Conservation (phyloP, 2,329 filamentous ascomycete genomes). For the Pestalotiopsis sp. region DNA sequence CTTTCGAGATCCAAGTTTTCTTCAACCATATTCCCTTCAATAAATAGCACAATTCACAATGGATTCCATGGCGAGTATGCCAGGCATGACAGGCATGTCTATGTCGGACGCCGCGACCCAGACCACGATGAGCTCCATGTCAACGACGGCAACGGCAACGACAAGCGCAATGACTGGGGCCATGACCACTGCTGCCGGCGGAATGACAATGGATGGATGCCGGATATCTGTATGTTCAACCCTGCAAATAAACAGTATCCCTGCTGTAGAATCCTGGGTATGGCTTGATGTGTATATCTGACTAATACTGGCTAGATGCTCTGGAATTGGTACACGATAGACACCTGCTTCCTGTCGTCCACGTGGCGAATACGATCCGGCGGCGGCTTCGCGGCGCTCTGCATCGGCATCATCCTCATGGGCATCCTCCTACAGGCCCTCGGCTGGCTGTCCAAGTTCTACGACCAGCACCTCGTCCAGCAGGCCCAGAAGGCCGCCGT, state of each 20-base stretch:
- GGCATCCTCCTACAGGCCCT: conserved; percentile 73
- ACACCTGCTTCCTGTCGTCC: conserved; percentile 70
- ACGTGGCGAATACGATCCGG: conserved; percentile 71
- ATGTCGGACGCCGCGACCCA: conserved; percentile 8
- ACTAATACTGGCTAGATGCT: conserved; percentile 60
- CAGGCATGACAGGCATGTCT: conserved; percentile 10
- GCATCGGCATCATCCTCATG: conserved; percentile 77
- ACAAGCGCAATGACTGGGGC: neutral
- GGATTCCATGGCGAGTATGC: conserved; percentile 9
- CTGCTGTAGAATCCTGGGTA: neutral
- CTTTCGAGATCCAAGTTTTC: neutral
- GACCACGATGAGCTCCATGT: neutral
- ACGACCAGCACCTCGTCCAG: conserved; percentile 66
- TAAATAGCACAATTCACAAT: neutral
- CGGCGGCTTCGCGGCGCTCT: conserved; percentile 78
- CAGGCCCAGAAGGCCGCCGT: conserved; percentile 32
- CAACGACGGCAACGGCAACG: neutral
- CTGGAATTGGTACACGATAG: conserved; percentile 78
- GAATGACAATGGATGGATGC: conserved; percentile 11
- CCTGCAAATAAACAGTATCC: neutral
- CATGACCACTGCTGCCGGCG: neutral
- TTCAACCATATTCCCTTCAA: neutral
- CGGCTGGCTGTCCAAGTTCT: conserved; percentile 71
- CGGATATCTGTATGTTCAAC: conserved; percentile 7
- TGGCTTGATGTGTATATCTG: neutral